Evolutionary conservation across 164 flowering plant species (phyloP).

Genomic region (Berberis thunbergii): DNA sequence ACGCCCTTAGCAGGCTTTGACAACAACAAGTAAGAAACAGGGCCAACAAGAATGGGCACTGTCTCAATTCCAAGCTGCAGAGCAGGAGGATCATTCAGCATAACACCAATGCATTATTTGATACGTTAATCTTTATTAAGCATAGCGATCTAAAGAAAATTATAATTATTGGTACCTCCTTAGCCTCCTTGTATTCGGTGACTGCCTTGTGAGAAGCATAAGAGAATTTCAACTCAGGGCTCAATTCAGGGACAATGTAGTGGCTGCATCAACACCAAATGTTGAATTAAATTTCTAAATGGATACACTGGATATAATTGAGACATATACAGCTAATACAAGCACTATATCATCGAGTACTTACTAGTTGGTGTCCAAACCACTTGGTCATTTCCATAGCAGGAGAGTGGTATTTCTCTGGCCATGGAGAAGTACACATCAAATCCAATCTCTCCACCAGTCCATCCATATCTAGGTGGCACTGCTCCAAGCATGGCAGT

Average conservation of each 20-base stretch:
- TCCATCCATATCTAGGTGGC: constrained; percentile 20
- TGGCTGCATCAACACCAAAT: constrained; percentile 12
- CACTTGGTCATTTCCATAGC: constrained; percentile 30
- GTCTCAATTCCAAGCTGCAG: constrained; percentile 22
- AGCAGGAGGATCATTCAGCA: neutral
- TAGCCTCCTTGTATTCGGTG: constrained; percentile 22
- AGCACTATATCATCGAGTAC: neutral
- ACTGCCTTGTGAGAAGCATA: constrained; percentile 21
- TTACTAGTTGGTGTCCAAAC: constrained; percentile 27
- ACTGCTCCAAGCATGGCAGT: constrained; percentile 27
- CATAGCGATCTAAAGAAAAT: neutral
- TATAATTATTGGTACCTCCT: constrained; percentile 11
- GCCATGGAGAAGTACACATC: constrained; percentile 24
- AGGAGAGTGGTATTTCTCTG: constrained; percentile 20
- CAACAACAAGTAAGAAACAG: constrained; percentile 21
- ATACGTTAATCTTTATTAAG: neutral
- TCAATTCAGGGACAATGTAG: constrained; percentile 20
- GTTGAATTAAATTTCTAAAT: neutral
- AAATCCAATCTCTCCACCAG: constrained; percentile 20
- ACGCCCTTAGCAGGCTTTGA: constrained; percentile 24
- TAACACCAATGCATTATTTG: neutral
- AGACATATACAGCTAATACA: neutral
- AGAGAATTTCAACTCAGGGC: constrained; percentile 17
- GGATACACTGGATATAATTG: neutral
- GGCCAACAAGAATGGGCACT: constrained; percentile 22